Conservation (phyloP, 768 basidiomycete species). For the Mycena leptocephala region DNA sequence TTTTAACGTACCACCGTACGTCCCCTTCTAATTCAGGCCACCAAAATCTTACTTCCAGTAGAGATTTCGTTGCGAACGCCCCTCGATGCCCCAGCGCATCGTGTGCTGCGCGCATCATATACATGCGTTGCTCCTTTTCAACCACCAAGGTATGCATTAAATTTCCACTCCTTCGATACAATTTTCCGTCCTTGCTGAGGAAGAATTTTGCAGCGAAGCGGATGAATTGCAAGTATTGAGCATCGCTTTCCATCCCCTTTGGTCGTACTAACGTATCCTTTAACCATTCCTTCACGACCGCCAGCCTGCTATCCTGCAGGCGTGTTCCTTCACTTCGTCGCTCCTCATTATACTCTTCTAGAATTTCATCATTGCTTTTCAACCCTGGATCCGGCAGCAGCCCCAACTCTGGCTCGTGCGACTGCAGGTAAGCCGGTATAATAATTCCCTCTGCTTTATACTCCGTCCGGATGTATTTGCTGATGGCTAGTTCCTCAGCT, state of each 20-base stretch:
- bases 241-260: background rate
- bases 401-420: background rate
- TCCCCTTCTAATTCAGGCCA: background rate
- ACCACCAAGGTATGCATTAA: background rate
- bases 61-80: background rate
- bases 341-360: constrained; percentile 4
- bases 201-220: background rate
- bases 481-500: background rate
- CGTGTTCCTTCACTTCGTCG: background rate
- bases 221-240: background rate
- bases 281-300: background rate
- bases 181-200: background rate
- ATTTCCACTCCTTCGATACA: background rate
- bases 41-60: background rate
- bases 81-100: background rate
- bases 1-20: background rate
- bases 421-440: background rate
- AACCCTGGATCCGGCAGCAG: background rate
- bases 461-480: background rate
- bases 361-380: constrained; percentile 4
- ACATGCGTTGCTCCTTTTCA: background rate
- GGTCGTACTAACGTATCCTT: background rate
- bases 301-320: background rate
- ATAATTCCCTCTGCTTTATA: background rate
- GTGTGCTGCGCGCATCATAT: background rate